Evolutionary conservation across 331 rosid genomes (phyloP).

Genomic region (Acacia pycnantha): DNA sequence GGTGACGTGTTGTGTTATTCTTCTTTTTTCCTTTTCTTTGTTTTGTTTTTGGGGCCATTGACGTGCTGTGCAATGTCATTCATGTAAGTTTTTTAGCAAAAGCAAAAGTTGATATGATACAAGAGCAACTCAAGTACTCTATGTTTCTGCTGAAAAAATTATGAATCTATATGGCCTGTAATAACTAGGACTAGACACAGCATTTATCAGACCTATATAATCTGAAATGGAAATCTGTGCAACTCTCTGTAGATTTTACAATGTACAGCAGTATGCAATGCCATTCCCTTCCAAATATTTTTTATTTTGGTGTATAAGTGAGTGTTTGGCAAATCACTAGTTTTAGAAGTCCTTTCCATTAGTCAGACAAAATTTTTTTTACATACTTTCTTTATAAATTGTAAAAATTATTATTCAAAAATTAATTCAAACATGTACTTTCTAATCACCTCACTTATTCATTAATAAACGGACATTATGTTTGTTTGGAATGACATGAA

Average conservation of each 20-base stretch:
- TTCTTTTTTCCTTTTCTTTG: background rate
- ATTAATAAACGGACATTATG: background rate
- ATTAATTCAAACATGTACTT: no score
- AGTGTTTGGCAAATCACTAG: no score
- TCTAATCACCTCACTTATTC: background rate
- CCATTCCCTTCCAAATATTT: background rate
- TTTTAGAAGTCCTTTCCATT: no score
- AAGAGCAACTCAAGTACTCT: background rate
- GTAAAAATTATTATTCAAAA: no score
- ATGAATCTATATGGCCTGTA: constrained; percentile 17
- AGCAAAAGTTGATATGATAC: background rate
- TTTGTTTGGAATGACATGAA: background rate
- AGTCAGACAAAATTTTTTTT: accelerated
- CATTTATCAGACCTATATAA: background rate
- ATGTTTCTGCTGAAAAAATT: constrained; percentile 29
- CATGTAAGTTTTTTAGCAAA: background rate
- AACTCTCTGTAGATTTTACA: background rate
- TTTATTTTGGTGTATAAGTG: background rate
- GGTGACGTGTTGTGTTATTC: background rate
- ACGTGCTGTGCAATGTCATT: background rate
- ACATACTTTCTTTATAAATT: no score
- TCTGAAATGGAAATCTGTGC: background rate
- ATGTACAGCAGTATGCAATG: constrained; percentile 18
- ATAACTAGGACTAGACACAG: constrained; percentile 26
- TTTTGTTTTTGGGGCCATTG: background rate